Base-by-base conservation (phyloP, 139 green algal genomes). In the Volvox africanus region DNA sequence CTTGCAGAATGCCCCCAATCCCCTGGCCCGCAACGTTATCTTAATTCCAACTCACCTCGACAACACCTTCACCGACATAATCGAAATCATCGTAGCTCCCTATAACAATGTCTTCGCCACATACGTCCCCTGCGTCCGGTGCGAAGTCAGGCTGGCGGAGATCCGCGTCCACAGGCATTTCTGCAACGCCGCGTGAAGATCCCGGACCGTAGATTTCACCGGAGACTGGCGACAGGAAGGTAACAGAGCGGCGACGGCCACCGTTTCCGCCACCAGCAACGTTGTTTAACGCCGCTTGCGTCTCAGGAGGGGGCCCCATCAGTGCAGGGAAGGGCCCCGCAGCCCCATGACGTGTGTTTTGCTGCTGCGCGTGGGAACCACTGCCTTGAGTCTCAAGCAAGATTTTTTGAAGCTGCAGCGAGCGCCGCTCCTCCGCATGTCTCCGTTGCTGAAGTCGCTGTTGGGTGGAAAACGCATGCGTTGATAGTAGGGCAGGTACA, bases 331-430 rank as follows among this genome's bases (percentile, higher is more conserved):
- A 16, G 71, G 65, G 9, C 65, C 65, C 65, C 24, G 65, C 65
- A 24, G 21, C 65, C 65, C 44, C 44, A 55, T 55, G 44, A 55
- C 44, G 44, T 55, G 44, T 9, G 65, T 32, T 1, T 21, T 79
- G 71, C 71, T 32, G 71, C 71, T 79, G 71, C 22, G 71, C 26
- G 2, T 33, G 71, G 14, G 20, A 30, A 21, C 71, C 50, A n/a
- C 3, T 44, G 36, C 37, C 37, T 24, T 73, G 80, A 1, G 69
- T 68, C 68, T 89, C 85, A 20, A 73, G 85, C 37, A 89, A 73
- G n/a, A 89, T 89, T 16, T 67, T 35, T 14, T 89, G 85, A 6
- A 89, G 85, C 18, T 89, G 85, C 28, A n/a, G n/a, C 0, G 85
- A 82, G 37, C 85, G 85, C 19, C 85, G 85, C 28, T 73, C 85